Base-by-base conservation (phyloP, 2,329 filamentous ascomycete genomes). In the Arthroderma uncinatum region DNA sequence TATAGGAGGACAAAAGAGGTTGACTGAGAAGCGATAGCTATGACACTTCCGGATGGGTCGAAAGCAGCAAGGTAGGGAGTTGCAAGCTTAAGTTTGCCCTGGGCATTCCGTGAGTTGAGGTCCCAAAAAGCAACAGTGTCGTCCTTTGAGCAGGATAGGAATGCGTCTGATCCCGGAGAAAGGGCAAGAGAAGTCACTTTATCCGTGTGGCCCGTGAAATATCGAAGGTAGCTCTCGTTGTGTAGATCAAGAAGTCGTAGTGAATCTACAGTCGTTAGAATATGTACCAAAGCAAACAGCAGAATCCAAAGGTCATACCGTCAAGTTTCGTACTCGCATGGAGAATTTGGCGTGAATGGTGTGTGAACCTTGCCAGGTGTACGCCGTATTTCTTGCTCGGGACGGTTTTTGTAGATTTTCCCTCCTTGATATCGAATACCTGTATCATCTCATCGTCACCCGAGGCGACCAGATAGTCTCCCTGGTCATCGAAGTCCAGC, bases 251-350 rank as follows among this genome's bases (percentile, higher is more conserved):
- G 61, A 90, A 86, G 74, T 87, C 96, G 69, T 84, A 85, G 63
- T 87, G 94, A 66, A 83, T 90, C 76, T 74, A 92, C 86, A 53
- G 16, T 28, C 9, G 55, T 61, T 58, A 53, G 50, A 16, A 37
- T 21, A 3, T 6, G 6, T 53, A 25, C 12, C 12, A 12, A 33
- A 30, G n/a, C 5, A 44, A 55, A 21, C 9, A 44, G 5, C 16
- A 5, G 23, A 10, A 25, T 28, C 6, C 12, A 34, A 4, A 40
- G 50, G 2, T 59, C 75, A 60, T 76, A 89, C 86, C 82, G 67
- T 98, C 94, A 65, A 94, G 84, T 69, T 95, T 96, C 10, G 93
- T 98, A 69, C 89, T 95, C 54, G 93, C 91, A 67, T 97, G 96
- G 59, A 98, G 84, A 67, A 98, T 89, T 69, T 89, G 91, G 21